Evolutionary conservation across 164 flowering plant genomes (phyloP), one percentile per base, ranked within the genome.

Genomic region (Annona squamosa): DNA sequence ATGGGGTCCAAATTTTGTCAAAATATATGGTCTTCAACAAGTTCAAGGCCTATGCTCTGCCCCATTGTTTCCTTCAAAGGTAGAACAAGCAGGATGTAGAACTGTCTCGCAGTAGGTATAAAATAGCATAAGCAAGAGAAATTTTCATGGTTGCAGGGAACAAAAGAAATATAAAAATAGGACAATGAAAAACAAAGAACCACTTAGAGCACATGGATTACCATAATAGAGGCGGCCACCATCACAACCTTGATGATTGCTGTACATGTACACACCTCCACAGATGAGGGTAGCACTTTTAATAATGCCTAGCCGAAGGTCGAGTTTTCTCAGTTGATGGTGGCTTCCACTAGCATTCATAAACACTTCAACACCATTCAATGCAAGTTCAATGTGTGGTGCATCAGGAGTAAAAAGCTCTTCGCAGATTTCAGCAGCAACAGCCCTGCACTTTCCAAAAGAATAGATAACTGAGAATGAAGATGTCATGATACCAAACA

Each of bases 291-390:
- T 95, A 72, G 97, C 97, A 74, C 91, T 89, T 76, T 85, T 86
- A 77, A 95, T 87, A 71, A 92, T 82, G 74, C 84, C 88, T 63
- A 92, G 80, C 67, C 99, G 99, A 73, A 90, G 66, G 79, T 92
- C 97, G 77, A 92, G 94, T 86, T 95, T 92, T 73, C 99, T 84
- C 63, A 95, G 84, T 75, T 92, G 99, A 79, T 92, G 99, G 78
- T 92, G 97, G 78, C 99, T 95, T 79, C 99, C 98, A 83, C 98
- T 95, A 57, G 98, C 97, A 85, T 95, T 95, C 90, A 95, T 76
- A 70, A 95, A 91, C 45, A 95, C 92, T 85, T 95, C 97, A 77
- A 95, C 98, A 52, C 98, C 97, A 79, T 88, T 93, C 79, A 95
- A 73, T 26, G 98, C 92, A 82, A 95, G 96, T 79, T 91, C 96